phyloP scores from a whole-genome alignment of 2,329 filamentous ascomycete species.

The Trichophyton mentagrophytes region DNA sequence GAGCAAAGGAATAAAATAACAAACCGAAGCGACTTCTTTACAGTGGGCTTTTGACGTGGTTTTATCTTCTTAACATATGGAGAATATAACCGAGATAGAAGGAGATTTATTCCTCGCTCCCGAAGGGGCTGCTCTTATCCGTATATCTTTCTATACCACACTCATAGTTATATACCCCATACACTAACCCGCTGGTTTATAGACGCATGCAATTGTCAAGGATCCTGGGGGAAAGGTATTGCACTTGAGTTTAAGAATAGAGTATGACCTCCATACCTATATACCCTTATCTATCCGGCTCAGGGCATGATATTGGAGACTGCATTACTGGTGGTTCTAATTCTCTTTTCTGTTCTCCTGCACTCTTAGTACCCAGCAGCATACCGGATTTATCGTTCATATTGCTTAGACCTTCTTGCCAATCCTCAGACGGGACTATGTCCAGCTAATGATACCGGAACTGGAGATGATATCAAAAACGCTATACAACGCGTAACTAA shows the following conservation, averaged over 20 bases:
- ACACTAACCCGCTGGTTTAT: not conserved
- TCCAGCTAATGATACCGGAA: not conserved
- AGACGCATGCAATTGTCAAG: conserved; percentile 48
- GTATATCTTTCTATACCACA: conserved; percentile 17
- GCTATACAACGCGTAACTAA: conserved; percentile 6
- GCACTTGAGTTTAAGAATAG: conserved; percentile 38
- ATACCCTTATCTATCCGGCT: not conserved
- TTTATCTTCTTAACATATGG: conserved; percentile 2
- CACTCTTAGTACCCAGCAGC: conserved; percentile 38
- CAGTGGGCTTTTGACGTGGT: too few species aligned
- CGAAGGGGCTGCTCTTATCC: conserved; percentile 39
- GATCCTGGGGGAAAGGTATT: conserved; percentile 48
- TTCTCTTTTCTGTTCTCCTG: not conserved
- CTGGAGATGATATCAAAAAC: not conserved
- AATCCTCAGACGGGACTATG: conserved; percentile 10
- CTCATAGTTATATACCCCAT: not conserved
- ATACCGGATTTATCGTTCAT: conserved; percentile 33
- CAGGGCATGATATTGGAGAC: not conserved
- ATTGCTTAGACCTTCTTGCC: conserved; percentile 31
- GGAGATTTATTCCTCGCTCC: conserved; percentile 45
- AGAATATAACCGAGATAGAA: conserved; percentile 19
- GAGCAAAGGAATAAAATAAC: too few species aligned
- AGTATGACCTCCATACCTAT: conserved; percentile 13
- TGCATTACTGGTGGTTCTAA: not conserved
- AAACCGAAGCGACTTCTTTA: too few species aligned